Base-by-base conservation (phyloP, 75 land plant species). In the Gnetum montanum region DNA sequence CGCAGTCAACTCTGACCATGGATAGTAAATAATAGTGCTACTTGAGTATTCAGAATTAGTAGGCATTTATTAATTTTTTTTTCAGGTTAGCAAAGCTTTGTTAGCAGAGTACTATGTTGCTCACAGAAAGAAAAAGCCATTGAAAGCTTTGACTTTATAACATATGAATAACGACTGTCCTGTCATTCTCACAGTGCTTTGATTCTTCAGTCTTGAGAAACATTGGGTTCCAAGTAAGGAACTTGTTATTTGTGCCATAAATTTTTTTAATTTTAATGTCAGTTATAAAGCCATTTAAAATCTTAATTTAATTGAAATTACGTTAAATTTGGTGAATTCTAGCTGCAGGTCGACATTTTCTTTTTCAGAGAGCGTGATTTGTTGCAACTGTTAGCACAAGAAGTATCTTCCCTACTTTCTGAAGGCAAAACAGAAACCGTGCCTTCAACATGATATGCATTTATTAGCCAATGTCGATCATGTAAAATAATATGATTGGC, bases 11-110 rank as follows among this genome's bases (percentile, higher is more conserved):
- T n/a, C n/a, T n/a, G n/a, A n/a, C n/a, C n/a, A n/a, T n/a, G n/a
- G n/a, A n/a, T n/a, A n/a, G n/a, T n/a, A n/a, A n/a, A n/a, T n/a
- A n/a, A n/a, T n/a, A n/a, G n/a, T n/a, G n/a, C n/a, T n/a, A n/a
- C n/a, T n/a, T n/a, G n/a, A n/a, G n/a, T n/a, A n/a, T n/a, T n/a
- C n/a, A n/a, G n/a, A n/a, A n/a, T n/a, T n/a, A n/a, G n/a, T n/a
- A n/a, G n/a, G n/a, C n/a, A n/a, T n/a, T 41, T 22, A 47, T 6
- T 15, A 13, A 22, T 20, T 20, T 23, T 16, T 31, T 18, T 15
- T 31, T 31, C 70, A 88, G 89, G 86, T 91, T 23, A 91, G 97
- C 71, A 91, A 90, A 67, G 94, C 82, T 16, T 80, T 91, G 22
- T 52, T 78, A 11, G 70, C 66, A 41, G 95, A 88, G 34, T 91